Percentiles rank a stretch among this genome's conserved stretches.
Evolutionary conservation across 2,329 filamentous ascomycete species (phyloP).

Genomic region (Nemania bipapillata): DNA sequence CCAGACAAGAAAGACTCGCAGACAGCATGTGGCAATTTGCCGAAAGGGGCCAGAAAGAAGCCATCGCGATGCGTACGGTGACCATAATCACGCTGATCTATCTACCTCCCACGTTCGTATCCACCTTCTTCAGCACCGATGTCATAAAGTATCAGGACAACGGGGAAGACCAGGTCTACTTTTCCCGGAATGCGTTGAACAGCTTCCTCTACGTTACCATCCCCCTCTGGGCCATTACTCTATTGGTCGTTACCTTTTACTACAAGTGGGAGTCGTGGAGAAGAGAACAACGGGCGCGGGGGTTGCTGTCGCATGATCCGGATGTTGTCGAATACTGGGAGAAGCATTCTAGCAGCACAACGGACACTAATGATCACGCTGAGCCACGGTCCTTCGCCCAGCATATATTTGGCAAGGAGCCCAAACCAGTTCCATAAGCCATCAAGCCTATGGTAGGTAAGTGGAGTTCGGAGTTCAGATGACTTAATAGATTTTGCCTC

Average conservation of each 20-base stretch:
- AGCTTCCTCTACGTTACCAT: constrained; percentile 31
- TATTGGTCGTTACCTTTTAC: constrained; percentile 19
- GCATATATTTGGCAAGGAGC: constrained; percentile 21
- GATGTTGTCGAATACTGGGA: constrained; percentile 26
- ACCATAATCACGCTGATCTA: constrained; percentile 51
- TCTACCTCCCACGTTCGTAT: constrained; percentile 54
- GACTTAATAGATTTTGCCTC: background rate
- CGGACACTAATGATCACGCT: constrained; percentile 1
- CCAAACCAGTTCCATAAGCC: constrained; percentile 17
- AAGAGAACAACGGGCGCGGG: constrained; percentile 18
- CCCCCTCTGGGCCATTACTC: constrained; percentile 22
- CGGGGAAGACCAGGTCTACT: constrained; percentile 27
- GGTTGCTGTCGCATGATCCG: constrained; percentile 23
- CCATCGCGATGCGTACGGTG: constrained; percentile 52
- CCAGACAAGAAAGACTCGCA: constrained; percentile 46
- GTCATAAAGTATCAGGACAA: constrained; percentile 36
- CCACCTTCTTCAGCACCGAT: constrained; percentile 53
- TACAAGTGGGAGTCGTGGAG: constrained; percentile 33
- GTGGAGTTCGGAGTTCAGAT: background rate
- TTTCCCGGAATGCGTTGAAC: constrained; percentile 23
- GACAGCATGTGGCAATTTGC: constrained; percentile 38
- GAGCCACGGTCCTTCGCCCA: constrained; percentile 11
- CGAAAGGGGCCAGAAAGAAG: constrained; percentile 45
- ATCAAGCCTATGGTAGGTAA: background rate
- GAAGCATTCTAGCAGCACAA: constrained; percentile 9